Conservation (phyloP, 495 filamentous ascomycete genomes). For the Aspergillus sparsus region DNA sequence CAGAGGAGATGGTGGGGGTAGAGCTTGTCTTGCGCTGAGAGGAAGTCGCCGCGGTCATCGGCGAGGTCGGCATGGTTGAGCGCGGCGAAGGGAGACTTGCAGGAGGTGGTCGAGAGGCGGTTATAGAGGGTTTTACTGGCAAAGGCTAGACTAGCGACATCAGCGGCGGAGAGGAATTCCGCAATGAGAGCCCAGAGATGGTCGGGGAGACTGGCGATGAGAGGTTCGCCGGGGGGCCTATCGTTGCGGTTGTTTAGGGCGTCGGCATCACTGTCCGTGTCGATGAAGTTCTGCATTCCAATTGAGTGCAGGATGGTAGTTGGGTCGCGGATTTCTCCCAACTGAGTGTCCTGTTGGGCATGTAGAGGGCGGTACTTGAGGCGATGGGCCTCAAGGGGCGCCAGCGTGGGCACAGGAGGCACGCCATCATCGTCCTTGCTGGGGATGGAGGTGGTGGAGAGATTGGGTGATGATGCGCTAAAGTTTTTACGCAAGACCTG, state of each 20-base stretch:
- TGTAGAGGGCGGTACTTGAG: constrained; percentile 39
- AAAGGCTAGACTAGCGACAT: constrained; percentile 50
- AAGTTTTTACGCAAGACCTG: constrained; percentile 26
- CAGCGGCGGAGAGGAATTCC: constrained; percentile 41
- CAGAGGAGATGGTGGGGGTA: constrained; percentile 58
- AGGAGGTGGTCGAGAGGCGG: constrained; percentile 45
- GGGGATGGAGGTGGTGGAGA: constrained; percentile 31
- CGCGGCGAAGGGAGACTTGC: constrained; percentile 29
- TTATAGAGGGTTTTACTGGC: constrained; percentile 47
- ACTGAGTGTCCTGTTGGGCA: constrained; percentile 43
- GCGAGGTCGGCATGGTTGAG: constrained; percentile 42
- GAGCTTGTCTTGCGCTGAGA: constrained; percentile 44
- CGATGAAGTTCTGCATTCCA: constrained; percentile 38
- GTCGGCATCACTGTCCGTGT: constrained; percentile 27
- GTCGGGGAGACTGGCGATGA: constrained; percentile 45
- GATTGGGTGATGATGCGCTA: constrained; percentile 11
- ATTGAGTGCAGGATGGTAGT: constrained; percentile 51
- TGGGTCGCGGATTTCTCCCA: constrained; percentile 52
- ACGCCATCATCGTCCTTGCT: constrained; percentile 28
- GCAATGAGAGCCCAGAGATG: constrained; percentile 48
- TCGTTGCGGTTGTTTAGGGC: constrained; percentile 21
- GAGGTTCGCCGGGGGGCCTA: constrained; percentile 43
- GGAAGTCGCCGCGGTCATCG: constrained; percentile 46
- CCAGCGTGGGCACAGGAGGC: constrained; percentile 39
- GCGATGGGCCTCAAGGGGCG: constrained; percentile 42